Base-by-base conservation (phyloP, 1,139 yeast species). In the Taphrina deformans region DNA sequence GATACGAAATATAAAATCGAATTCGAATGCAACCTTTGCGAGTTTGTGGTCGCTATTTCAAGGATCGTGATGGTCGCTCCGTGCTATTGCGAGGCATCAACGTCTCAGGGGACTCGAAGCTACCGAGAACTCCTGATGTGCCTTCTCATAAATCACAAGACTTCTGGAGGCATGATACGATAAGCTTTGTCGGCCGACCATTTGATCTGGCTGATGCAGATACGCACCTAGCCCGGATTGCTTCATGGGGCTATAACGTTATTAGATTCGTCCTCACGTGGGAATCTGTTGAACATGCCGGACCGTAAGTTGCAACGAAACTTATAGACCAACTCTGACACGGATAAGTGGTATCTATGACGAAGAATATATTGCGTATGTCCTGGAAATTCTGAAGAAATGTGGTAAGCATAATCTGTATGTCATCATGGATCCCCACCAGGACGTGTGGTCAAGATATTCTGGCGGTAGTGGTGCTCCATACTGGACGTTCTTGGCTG, bases 381-480 rank as follows among this genome's bases (percentile, higher is more conserved):
- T 96, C 0, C 79, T 87, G 51, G 76, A 85, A 67, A 79, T 90
- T 1, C 76, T 92, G 66, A 77, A 81, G 66, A 80, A 85, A 9
- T 81, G 89, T 21, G 81, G 83, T 62, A 74, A 80, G 7, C 78
- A 85, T 41, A 97, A 96, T 0, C 76, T 92, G 21, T 89, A 88
- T 72, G 92, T 91, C 5, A 85, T 88, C 70, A 73, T 92, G 68
- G 97, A 92, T 72, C 88, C 96, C 1, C 98, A 92, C 74, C 98
- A 92, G 74, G 98, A 92, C 74, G 95, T 88, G 16, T 92, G 98
- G 98, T 87, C 96, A 5, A 79, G 97, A 62, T 89, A 80, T 73
- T 80, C 86, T 18, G 97, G 98, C n/a, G 98, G 98, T 1, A 86
- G 92, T 67, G 98, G 98, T 21, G 96, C 97, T 4, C 97, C 98